Conservation (phyloP, 306 rosid genomes). For the Vigna trinervia region DNA sequence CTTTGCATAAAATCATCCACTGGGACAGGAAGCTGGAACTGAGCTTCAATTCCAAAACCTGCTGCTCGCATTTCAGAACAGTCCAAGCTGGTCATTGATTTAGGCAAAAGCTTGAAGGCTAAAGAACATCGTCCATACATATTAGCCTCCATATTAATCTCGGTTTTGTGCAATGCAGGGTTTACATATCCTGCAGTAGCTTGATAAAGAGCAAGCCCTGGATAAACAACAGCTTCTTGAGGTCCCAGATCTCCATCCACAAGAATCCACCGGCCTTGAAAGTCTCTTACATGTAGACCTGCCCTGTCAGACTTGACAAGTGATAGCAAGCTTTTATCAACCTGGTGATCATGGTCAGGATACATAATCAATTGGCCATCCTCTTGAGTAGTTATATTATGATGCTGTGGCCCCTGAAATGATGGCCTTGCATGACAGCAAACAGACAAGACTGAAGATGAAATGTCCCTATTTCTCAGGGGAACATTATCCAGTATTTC, state of each 20-base stretch:
- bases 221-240: constrained; percentile 91
- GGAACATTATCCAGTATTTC: constrained; percentile 92
- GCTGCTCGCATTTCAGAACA: constrained; percentile 99
- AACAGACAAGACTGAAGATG: constrained; percentile 93
- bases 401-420: constrained; percentile 84
- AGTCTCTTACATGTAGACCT: constrained; percentile 82
- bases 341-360: constrained; percentile 81
- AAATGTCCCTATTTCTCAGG: constrained; percentile 78
- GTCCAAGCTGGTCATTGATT: constrained; percentile 83
- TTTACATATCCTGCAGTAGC: constrained; percentile 97
- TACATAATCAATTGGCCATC: constrained; percentile 82
- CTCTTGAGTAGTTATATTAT: constrained; percentile 74
- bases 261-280: constrained; percentile 88
- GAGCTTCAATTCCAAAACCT: constrained; percentile 94
- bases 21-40: constrained; percentile 87
- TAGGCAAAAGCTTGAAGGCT: constrained; percentile 88
- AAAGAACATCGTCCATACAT: constrained; percentile 84
- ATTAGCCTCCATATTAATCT: constrained; percentile 72
- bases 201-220: constrained; percentile 97
- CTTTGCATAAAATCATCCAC: constrained; percentile 99
- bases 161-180: constrained; percentile 87
- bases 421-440: constrained; percentile 94
- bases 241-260: constrained; percentile 95
- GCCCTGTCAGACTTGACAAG: constrained; percentile 87
- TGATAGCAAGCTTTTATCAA: constrained; percentile 89